phyloP scores from a whole-genome alignment of 192 early-diverging fungal genomes.

The Coemansia sp. region DNA sequence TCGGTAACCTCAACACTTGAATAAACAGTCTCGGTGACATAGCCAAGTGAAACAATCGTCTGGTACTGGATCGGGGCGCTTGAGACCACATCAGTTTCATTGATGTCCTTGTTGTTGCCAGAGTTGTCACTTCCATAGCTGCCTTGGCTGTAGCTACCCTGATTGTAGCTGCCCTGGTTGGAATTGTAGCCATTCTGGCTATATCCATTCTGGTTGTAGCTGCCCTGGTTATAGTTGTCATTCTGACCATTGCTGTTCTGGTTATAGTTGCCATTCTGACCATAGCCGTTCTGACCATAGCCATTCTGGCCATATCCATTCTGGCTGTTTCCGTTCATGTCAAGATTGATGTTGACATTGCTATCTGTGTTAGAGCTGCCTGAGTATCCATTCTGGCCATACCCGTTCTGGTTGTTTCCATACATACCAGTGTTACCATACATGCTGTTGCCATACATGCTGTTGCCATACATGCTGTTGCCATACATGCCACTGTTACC shows the following conservation, averaged over 20 bases:
- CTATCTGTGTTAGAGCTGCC: background rate
- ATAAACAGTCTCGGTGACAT: slow-evolving; percentile 6
- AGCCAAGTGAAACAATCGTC: slow-evolving; percentile 8
- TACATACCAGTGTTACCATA: background rate
- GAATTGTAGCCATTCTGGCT: background rate
- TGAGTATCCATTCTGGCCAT: too few species aligned
- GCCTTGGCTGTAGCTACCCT: background rate
- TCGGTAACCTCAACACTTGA: background rate
- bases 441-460: background rate
- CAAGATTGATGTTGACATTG: slow-evolving; percentile 2
- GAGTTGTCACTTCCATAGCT: background rate
- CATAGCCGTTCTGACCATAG: background rate
- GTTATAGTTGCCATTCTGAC: background rate
- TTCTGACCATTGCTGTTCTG: background rate
- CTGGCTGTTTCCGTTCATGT: background rate
- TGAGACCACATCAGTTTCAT: background rate
- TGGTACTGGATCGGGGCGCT: background rate
- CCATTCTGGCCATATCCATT: background rate
- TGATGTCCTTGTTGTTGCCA: background rate
- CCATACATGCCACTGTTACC: background rate
- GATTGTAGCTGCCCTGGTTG: background rate
- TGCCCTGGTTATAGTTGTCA: background rate
- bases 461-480: background rate
- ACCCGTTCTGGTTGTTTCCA: too few species aligned
- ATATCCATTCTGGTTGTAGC: background rate